These are phyloP conservation scores for Ustilago shanxiensis DNA, from an alignment of 1,284 basidiomycete genomes.

Conservation along the genomic window DNA sequence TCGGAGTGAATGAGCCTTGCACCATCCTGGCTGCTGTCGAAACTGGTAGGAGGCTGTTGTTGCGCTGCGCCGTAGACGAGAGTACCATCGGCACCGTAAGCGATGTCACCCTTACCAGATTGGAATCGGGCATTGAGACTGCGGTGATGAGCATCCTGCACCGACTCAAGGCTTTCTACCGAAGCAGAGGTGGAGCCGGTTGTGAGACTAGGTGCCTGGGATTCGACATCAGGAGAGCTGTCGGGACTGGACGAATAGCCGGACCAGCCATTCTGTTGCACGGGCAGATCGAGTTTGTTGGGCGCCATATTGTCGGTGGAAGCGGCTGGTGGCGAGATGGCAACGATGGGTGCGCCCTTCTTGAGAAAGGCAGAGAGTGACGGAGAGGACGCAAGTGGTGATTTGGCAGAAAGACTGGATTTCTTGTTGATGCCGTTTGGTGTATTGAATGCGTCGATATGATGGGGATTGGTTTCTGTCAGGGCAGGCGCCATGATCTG, in stretches of 20 bases:
- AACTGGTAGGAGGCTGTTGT: slow-evolving; percentile 45
- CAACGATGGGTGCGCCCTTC: slow-evolving; percentile 54
- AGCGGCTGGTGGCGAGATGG: slow-evolving; percentile 38
- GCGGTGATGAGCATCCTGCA: slow-evolving; percentile 50
- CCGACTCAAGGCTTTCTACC: slow-evolving; percentile 58
- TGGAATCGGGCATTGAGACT: slow-evolving; percentile 32
- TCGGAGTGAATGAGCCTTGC: slow-evolving; percentile 77
- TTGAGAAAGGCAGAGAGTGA: slow-evolving; percentile 43
- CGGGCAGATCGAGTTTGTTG: slow-evolving; percentile 8
- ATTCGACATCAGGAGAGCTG: slow-evolving; percentile 50
- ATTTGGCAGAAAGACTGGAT: slow-evolving; percentile 16
- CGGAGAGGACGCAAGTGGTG: slow-evolving; percentile 32
- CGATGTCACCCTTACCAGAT: slow-evolving; percentile 22
- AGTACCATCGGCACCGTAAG: slow-evolving; percentile 14
- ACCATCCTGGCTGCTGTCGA: slow-evolving; percentile 51
- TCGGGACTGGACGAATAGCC: slow-evolving; percentile 27
- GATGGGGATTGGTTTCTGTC: slow-evolving; percentile 14
- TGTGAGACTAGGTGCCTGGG: slow-evolving; percentile 60
- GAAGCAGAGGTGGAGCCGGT: slow-evolving; percentile 63
- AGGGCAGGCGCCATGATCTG: slow-evolving; percentile 36
- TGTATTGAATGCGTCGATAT: slow-evolving; percentile 12
- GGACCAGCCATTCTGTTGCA: slow-evolving; percentile 25
- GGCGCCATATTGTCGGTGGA: slow-evolving; percentile 33
- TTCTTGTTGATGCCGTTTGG: slow-evolving; percentile 12
- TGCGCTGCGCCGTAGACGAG: slow-evolving; percentile 20